Base-by-base conservation (phyloP, 202 grass and related monocot genomes). In the Panicum virgatum region DNA sequence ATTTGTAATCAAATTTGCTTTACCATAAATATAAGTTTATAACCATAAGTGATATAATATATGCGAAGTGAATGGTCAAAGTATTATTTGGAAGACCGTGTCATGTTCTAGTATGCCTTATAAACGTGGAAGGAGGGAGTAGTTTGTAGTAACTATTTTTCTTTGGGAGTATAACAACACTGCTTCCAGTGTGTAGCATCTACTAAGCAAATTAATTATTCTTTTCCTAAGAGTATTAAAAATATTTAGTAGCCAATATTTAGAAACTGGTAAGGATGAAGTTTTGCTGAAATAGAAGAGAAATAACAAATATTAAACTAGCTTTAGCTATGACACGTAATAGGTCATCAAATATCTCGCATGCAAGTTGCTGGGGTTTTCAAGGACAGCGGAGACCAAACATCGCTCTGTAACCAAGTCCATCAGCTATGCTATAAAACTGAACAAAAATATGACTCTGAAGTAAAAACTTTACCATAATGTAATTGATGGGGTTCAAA, bases 391-490 rank as follows among this genome's bases (percentile, higher is more conserved):
- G n/a, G 12, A 80, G 38, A 44, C 25, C 8, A 65, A 80, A 57
- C 66, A 73, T 75, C 52, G 14, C 3, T 78, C 13, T 26, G 56
- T 48, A 82, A 72, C 4, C 38, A 72, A 76, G 72, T 85, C 14
- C 29, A 70, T 64, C 36, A 46, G 62, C 54, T 76, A 76, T 56
- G 26, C 38, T 22, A 81, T 74, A 68, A 32, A 77, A 59, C 27
- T 29, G 4, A 78, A 56, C 18, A 0, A 73, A 79, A 45, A 58
- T 18, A 74, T 78, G 58, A 61, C 43, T 45, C 32, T 6, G 7
- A 82, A 89, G 36, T 20, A 37, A 26, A 83, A 51, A 26, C 26
- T 72, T 16, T 34, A 72, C 34, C 68, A 72, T 51, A 50, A 72
- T 34, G 45, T 27, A 48, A 72, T 20, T 32, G 45, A 51, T 13